Base-by-base conservation (phyloP, 208 protist species). In the Crithidia mellificae region DNA sequence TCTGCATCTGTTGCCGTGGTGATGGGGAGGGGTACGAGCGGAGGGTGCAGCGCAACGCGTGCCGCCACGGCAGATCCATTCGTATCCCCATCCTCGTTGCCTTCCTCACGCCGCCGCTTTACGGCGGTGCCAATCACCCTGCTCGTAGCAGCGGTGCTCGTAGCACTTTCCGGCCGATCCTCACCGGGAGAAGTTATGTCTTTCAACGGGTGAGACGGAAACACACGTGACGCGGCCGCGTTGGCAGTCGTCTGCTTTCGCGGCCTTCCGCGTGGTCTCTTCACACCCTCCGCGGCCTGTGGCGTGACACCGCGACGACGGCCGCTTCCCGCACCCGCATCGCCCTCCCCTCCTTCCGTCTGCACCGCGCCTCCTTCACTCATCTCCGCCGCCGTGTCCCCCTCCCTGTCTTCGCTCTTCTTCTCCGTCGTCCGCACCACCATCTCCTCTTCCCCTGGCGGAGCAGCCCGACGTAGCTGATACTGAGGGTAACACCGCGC, bases 401-500 rank as follows among this genome's bases (percentile, higher is more conserved):
- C n/a, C n/a, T n/a, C n/a, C n/a, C n/a, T n/a, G n/a, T n/a, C n/a
- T n/a, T n/a, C n/a, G n/a, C n/a, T n/a, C n/a, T n/a, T n/a, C n/a
- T n/a, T n/a, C n/a, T n/a, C n/a, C n/a, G n/a, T n/a, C n/a, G n/a
- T n/a, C n/a, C n/a, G n/a, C n/a, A n/a, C n/a, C n/a, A n/a, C n/a
- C n/a, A n/a, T n/a, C n/a, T n/a, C n/a, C n/a, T n/a, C n/a, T n/a
- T n/a, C n/a, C n/a, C n/a, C n/a, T n/a, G n/a, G n/a, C n/a, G n/a
- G n/a, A n/a, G n/a, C n/a, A n/a, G n/a, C n/a, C n/a, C n/a, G n/a
- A n/a, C n/a, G n/a, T n/a, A 69, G 43, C 6, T 6, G 7, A 47
- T 73, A 82, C 38, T 66, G 47, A 5, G 69, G 75, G 51, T 81
- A 83, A 20, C 47, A 65, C 41, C 78, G 78, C 9, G 57, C 61